phyloP scores from a whole-genome alignment of 495 filamentous ascomycete genomes.

The Podospora fimiseda region DNA sequence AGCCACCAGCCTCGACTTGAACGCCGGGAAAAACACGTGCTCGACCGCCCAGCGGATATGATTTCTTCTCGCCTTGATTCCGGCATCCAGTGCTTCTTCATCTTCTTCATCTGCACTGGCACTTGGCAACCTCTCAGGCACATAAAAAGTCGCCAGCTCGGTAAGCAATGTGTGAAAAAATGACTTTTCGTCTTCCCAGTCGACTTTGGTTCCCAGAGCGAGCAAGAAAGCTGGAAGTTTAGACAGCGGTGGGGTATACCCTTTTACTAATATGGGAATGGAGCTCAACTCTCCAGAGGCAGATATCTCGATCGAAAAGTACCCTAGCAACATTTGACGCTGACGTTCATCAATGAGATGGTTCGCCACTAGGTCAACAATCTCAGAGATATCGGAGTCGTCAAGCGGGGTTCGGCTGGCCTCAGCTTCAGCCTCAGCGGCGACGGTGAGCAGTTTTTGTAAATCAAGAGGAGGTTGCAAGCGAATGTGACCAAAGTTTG shows the following conservation, averaged over 20 bases:
- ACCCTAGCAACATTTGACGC: slow-evolving; percentile 87
- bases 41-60: slow-evolving; percentile 60
- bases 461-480: slow-evolving; percentile 73
- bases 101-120: slow-evolving; percentile 1
- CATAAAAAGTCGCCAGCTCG: slow-evolving; percentile 89
- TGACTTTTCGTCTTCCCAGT: slow-evolving; percentile 76
- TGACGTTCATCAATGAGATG: slow-evolving; percentile 65
- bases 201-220: slow-evolving; percentile 77
- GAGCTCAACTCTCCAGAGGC: slow-evolving; percentile 66
- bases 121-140: slow-evolving; percentile 71
- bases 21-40: slow-evolving; percentile 71
- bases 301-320: slow-evolving; percentile 82
- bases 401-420: slow-evolving; percentile 32
- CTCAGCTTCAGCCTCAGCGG: slow-evolving; percentile 41
- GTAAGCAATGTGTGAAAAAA: slow-evolving; percentile 82
- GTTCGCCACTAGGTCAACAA: slow-evolving; percentile 53
- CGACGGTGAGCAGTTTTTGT: slow-evolving; percentile 63
- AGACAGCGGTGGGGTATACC: slow-evolving; percentile 75
- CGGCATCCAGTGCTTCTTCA: slow-evolving; percentile 4
- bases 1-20: slow-evolving; percentile 76
- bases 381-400: slow-evolving; percentile 55
- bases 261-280: slow-evolving; percentile 81
- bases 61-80: slow-evolving; percentile 49
- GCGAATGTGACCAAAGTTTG: slow-evolving; percentile 81
- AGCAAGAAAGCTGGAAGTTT: slow-evolving; percentile 89